Evolutionary conservation across 768 basidiomycete genomes (phyloP).

Genomic region (Tubosaeta brunneosetosa): DNA sequence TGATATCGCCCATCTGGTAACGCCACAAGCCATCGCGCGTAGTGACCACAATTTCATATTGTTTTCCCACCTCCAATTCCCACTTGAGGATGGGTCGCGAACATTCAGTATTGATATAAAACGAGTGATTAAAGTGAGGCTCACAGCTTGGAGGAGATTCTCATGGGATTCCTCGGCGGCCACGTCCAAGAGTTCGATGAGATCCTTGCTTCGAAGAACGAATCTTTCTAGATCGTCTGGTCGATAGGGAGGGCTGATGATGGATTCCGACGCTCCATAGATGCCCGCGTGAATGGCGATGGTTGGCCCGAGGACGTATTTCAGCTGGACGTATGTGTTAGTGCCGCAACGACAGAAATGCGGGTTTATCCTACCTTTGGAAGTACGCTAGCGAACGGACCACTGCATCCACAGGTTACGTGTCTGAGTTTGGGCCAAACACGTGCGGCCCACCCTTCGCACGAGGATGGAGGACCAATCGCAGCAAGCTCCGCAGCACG

Average conservation of each 20-base stretch:
- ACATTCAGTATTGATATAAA: background rate
- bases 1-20: background rate
- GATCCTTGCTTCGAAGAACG: background rate
- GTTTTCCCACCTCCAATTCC: background rate
- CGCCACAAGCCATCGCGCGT: background rate
- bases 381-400: too few species aligned
- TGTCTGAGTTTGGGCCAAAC: background rate
- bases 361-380: too few species aligned
- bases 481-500: constrained; percentile 4
- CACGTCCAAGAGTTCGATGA: background rate
- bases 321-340: too few species aligned
- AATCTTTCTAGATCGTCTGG: background rate
- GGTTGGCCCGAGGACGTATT: too few species aligned
- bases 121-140: background rate
- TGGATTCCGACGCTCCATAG: background rate
- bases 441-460: constrained; percentile 3
- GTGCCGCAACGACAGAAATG: too few species aligned
- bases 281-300: background rate
- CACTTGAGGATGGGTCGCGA: background rate
- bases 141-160: constrained; percentile 3
- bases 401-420: background rate
- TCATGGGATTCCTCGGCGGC: background rate
- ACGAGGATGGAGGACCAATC: constrained; percentile 4
- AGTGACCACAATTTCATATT: background rate
- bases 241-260: background rate